A percentile compares a stretch with the other conserved stretches of the same genome.
phyloP scores from a whole-genome alignment of 805 yeast species.

The Candida railenensis region DNA sequence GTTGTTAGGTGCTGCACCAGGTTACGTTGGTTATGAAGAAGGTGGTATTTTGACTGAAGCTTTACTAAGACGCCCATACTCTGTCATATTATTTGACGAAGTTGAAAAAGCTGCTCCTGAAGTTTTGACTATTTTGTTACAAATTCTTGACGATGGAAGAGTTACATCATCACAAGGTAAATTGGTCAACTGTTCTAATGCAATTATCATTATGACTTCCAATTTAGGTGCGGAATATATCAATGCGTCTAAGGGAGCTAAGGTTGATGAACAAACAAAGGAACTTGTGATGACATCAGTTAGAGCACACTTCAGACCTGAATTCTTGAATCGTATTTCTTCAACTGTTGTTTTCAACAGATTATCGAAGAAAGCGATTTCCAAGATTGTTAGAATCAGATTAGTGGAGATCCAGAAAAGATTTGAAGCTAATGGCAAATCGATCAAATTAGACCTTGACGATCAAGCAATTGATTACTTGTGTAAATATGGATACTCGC shows the following conservation, averaged over 20 bases:
- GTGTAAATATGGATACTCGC: conserved; percentile 83
- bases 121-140: conserved; percentile 87
- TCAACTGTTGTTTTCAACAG: conserved; percentile 92
- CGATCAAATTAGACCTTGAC: conserved; percentile 68
- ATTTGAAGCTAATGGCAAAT: conserved; percentile 81
- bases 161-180: conserved; percentile 94
- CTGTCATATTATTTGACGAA: conserved; percentile 95
- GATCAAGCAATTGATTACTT: conserved; percentile 78
- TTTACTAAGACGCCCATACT: conserved; percentile 85
- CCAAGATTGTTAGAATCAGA: conserved; percentile 87
- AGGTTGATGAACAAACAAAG: conserved; percentile 66
- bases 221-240: conserved; percentile 94
- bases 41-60: conserved; percentile 97
- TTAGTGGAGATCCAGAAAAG: conserved; percentile 81
- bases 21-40: conserved; percentile 91
- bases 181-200: conserved; percentile 87
- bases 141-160: conserved; percentile 94
- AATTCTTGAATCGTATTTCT: conserved; percentile 92
- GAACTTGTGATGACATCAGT: conserved; percentile 83
- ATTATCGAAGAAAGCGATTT: conserved; percentile 84
- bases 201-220: conserved; percentile 94
- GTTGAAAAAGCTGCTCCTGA: conserved; percentile 99
- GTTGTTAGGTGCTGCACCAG: conserved; percentile 95
- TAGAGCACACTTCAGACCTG: conserved; percentile 91
- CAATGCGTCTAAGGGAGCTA: conserved; percentile 61